phyloP scores from a whole-genome alignment of 2,329 filamentous ascomycete species.

The Rhinocladiella mackenziei region DNA sequence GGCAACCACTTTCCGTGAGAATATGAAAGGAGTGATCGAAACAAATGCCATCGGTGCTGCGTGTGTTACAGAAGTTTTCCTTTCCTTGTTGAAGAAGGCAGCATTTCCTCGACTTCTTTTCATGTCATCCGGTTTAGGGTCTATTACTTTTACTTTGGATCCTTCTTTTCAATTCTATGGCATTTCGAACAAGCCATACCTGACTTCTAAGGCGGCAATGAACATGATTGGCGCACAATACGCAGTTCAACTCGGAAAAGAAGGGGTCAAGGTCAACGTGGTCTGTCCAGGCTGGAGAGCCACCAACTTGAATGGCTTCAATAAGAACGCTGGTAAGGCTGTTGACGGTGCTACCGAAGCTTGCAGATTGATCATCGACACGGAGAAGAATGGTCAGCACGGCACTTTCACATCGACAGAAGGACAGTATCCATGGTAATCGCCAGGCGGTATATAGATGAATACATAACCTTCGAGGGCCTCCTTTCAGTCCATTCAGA shows the following conservation, averaged over 20 bases:
- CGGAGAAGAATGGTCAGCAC: constrained; percentile 14
- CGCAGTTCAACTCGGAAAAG: constrained; percentile 16
- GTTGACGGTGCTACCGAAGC: constrained; percentile 18
- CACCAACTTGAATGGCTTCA: constrained; percentile 19
- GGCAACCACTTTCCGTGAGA: constrained; percentile 12
- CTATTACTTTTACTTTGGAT: constrained; percentile 14
- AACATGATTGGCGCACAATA: constrained; percentile 21
- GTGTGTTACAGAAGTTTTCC: constrained; percentile 19
- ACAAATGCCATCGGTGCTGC: constrained; percentile 16
- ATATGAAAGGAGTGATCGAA: constrained; percentile 23
- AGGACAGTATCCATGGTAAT: constrained; percentile 9
- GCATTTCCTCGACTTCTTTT: constrained; percentile 19
- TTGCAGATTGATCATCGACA: constrained; percentile 16
- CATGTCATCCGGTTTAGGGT: constrained; percentile 23
- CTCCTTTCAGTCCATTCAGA: too few relatives aligned
- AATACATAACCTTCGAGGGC: too few relatives aligned
- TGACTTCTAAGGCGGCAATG: constrained; percentile 18
- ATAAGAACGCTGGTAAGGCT: constrained; percentile 1
- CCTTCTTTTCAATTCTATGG: constrained; percentile 7
- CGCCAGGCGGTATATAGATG: too few relatives aligned
- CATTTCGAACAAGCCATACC: constrained; percentile 12
- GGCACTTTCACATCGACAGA: constrained; percentile 15
- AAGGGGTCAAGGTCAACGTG: constrained; percentile 25
- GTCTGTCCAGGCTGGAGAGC: constrained; percentile 16
- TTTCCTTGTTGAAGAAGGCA: constrained; percentile 22